phyloP scores from a whole-genome alignment of 2,329 filamentous ascomycete genomes.

The Xylariaceae sp. region DNA sequence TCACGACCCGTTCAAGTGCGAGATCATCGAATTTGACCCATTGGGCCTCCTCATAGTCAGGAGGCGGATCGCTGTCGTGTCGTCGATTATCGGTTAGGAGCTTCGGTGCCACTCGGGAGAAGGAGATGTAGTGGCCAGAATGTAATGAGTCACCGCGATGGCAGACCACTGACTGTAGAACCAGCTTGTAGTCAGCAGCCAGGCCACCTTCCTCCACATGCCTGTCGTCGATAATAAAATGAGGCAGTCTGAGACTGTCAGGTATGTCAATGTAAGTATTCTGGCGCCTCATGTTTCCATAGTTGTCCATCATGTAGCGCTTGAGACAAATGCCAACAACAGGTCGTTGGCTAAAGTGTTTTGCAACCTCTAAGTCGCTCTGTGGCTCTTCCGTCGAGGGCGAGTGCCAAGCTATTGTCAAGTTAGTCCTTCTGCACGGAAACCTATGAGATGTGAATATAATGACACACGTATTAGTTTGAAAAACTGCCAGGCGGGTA shows the following conservation, averaged over 20 bases:
- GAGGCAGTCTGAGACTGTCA: conserved; percentile 70
- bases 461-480: conserved; percentile 71
- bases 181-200: conserved; percentile 86
- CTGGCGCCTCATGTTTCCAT: conserved; percentile 64
- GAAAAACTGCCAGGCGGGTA: conserved; percentile 98
- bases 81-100: conserved; percentile 56
- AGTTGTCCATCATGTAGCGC: conserved; percentile 70
- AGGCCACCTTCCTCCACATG: conserved; percentile 60
- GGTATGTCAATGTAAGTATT: conserved; percentile 90
- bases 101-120: conserved; percentile 68
- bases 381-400: conserved; percentile 46
- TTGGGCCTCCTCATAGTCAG: conserved; percentile 63
- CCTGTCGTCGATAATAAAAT: conserved; percentile 80
- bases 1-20: conserved; percentile 59
- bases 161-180: conserved; percentile 86
- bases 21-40: conserved; percentile 96
- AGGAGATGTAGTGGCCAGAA: conserved; percentile 85
- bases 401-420: conserved; percentile 72
- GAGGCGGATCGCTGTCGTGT: conserved; percentile 52
- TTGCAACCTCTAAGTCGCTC: conserved; percentile 75
- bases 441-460: conserved; percentile 2
- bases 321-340: conserved; percentile 92
- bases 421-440: conserved; percentile 31
- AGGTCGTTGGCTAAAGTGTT: conserved; percentile 78
- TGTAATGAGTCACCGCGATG: conserved; percentile 81